Conservation (phyloP, 768 basidiomycete genomes). For the Sarcomyxa edulis region DNA sequence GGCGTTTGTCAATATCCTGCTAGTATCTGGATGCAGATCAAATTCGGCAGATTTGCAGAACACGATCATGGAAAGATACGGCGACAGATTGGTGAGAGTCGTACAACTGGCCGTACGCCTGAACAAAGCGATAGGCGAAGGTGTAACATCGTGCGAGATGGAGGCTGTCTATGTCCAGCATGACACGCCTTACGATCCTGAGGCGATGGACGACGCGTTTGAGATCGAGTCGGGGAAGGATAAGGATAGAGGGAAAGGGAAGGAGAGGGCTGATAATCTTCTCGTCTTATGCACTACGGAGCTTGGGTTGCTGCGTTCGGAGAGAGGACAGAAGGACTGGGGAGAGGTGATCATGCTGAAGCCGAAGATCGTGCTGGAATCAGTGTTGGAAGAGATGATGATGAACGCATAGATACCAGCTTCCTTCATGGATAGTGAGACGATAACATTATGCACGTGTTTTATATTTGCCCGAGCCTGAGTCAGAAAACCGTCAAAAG, state of each 20-base stretch:
- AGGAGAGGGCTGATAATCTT: constrained; percentile 10
- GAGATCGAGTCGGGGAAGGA: constrained; percentile 7
- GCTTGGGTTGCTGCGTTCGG: constrained; percentile 40
- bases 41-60: constrained; percentile 26
- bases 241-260: not conserved
- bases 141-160: constrained; percentile 51
- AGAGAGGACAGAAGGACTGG: constrained; percentile 26
- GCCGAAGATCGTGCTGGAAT: constrained; percentile 50
- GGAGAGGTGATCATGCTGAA: constrained; percentile 42
- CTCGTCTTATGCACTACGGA: constrained; percentile 52
- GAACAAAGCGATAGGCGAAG: constrained; percentile 55
- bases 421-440: too few relatives aligned
- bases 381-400: constrained; percentile 30
- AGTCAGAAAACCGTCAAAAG: too few relatives aligned
- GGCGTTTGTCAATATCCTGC: constrained; percentile 35
- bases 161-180: constrained; percentile 42
- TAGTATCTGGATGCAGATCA: constrained; percentile 31
- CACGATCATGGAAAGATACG: constrained; percentile 36
- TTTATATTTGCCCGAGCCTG: too few relatives aligned
- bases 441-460: too few relatives aligned
- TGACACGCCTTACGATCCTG: constrained; percentile 32
- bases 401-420: too few relatives aligned
- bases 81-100: constrained; percentile 34
- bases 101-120: constrained; percentile 41
- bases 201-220: constrained; percentile 43